A percentile compares a stretch with the other conserved stretches of the same genome.
These are phyloP conservation scores for Neohortaea acidophila DNA, from an alignment of 495 filamentous ascomycete genomes.

Conservation along the genomic window DNA sequence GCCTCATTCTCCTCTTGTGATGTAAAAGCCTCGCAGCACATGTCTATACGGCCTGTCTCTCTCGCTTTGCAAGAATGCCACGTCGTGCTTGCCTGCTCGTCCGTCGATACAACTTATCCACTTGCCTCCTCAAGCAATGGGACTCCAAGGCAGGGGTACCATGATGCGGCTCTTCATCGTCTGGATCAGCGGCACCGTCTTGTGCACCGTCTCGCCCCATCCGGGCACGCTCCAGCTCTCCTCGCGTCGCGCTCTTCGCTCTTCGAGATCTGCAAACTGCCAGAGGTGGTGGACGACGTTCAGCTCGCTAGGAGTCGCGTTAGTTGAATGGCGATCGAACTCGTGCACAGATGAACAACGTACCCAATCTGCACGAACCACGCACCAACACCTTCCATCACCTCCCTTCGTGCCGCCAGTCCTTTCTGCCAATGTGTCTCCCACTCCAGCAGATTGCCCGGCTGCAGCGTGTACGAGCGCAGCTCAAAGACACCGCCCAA, in stretches of 20 bases:
- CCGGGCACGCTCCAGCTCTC: slow-evolving; percentile 90
- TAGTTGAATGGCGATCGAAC: background rate
- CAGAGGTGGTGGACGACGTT: slow-evolving; percentile 97
- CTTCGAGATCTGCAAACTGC: slow-evolving; percentile 95
- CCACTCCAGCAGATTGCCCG: slow-evolving; percentile 92
- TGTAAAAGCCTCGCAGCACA: no score
- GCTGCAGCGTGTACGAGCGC: slow-evolving; percentile 90
- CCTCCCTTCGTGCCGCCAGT: slow-evolving; percentile 73
- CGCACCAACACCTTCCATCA: slow-evolving; percentile 96
- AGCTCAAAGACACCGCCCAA: slow-evolving; percentile 92
- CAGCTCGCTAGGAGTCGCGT: slow-evolving; percentile 42
- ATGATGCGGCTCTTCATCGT: slow-evolving; percentile 87
- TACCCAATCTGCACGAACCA: slow-evolving; percentile 91
- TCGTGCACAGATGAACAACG: background rate
- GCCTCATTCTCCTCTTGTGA: no score
- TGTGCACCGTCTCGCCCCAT: slow-evolving; percentile 96
- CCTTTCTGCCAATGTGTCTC: slow-evolving; percentile 96
- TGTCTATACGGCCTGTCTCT: no score
- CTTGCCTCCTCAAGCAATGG: slow-evolving; percentile 43
- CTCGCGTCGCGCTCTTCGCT: slow-evolving; percentile 79
- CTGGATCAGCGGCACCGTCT: slow-evolving; percentile 94
- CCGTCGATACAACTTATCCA: no score
- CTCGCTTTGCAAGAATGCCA: no score
- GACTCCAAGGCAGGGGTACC: slow-evolving; percentile 91
- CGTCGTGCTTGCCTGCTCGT: no score